Evolutionary conservation across 768 basidiomycete genomes (phyloP), one percentile per base, ranked within the genome.

Genomic region (Leccinellum rugosiceps): DNA sequence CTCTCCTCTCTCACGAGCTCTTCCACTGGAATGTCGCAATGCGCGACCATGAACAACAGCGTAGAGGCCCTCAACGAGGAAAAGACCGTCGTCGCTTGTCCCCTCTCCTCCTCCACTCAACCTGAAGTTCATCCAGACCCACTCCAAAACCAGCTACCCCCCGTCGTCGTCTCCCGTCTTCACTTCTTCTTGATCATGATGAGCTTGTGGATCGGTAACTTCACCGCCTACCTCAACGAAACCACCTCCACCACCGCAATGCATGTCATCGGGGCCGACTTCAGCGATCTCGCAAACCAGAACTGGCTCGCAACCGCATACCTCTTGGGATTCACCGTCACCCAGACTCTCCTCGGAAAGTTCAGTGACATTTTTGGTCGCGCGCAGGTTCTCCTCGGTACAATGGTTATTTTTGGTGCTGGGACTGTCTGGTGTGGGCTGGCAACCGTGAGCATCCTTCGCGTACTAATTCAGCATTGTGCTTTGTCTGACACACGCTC

Each of bases 291-390:
- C 21, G 51, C 72, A 1, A 72, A 69, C 62, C 72, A 73, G 25
- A 73, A 73, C 50, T 73, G 72, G 72, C 61, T 73, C 32, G 72
- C 72, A 3, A 73, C 72, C 0, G 68, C 72, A 4, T 73, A 73
- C 57, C 59, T 73, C 57, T 54, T 73, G 63, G 72, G 72, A 28
- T 73, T 73, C 45, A 73, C 74, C 44, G 74, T 75, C 59, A 73
- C 74, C 0, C 72, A 73, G 47, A 73, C 68, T 0, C 57, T 73
- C 1, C 72, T 73, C 10, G 72, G 72, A 55, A 68, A 63, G 34
- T 74, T 73, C 52, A 71, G 74, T 43, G 72, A 73, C 28, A 70
- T 73, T 8, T 73, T 73, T 56, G 72, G 72, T 55, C 72, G 72
- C 44, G 63, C 70, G 7, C 68, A 66, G 19, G 72, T 73, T 1